Evolutionary conservation across 1,284 basidiomycete genomes (phyloP), one percentile per base, ranked within the genome.

Genomic region (Puccinia horiana): DNA sequence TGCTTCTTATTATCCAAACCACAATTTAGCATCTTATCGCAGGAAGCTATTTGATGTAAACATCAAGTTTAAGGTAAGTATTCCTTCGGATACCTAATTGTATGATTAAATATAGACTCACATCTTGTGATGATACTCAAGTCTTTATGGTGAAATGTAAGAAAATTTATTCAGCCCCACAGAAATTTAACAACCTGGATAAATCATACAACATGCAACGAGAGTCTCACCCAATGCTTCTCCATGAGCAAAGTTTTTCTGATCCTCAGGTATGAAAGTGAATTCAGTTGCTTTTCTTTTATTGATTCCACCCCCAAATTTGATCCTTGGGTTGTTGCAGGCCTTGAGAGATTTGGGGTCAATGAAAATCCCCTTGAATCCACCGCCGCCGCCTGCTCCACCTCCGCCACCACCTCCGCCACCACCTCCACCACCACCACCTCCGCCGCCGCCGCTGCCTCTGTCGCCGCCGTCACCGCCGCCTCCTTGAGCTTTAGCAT

Each of bases 11-110:
- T n/a, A 5, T 70, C 26, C 16, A 52, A 35, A n/a, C 40, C 35
- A 78, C 76, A 78, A n/a, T 54, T 56, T 3, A 37, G 47, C 32
- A 78, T 69, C 37, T 52, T 67, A 35, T 78, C 76, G 42, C 76
- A 78, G 16, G 65, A 67, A 67, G 76, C 76, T 78, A 40, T 40
- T 18, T 47, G 44, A 47, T 47, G 18, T 2, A 40, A 23, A 63
- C 6, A 42, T 76, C 23, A 58, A 14, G 11, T 23, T 42, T 18
- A 14, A 5, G 40, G 0, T 52, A 0, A 61, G 63, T 54, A 1
- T 23, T 54, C n/a, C 8, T 23, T 54, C 52, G n/a, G 52, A 54
- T 5, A 23, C 44, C 32, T 37, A 32, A 5, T 1, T 6, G 32
- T 14, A 35, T 9, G 44, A 20, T 26, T 9, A 16, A 54, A 26